Evolutionary conservation across 768 basidiomycete genomes (phyloP).

Genomic region (Mycena chlorophos): DNA sequence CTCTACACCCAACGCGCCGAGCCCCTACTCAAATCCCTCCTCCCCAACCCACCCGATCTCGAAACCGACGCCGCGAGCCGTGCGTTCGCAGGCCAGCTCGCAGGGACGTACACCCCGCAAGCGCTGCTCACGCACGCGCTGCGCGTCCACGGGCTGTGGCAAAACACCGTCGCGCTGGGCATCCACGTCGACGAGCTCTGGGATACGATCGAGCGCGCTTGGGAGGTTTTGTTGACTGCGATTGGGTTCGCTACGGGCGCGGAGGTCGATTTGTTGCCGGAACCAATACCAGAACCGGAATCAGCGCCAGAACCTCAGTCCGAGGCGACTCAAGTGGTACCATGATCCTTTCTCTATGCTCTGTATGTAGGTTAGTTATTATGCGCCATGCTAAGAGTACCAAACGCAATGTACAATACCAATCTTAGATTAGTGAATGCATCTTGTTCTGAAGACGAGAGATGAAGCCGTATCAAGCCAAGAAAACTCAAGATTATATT

Average conservation of each 20-base stretch:
- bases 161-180: conserved; percentile 70
- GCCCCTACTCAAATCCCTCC: conserved; percentile 39
- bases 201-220: conserved; percentile 65
- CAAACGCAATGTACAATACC: neutral
- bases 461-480: neutral
- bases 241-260: conserved; percentile 51
- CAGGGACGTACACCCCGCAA: conserved; percentile 42
- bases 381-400: neutral
- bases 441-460: no score
- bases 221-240: conserved; percentile 66
- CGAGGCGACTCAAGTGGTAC: neutral
- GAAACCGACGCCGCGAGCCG: conserved; percentile 14
- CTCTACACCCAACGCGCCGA: conserved; percentile 52
- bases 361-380: neutral
- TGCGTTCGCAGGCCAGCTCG: conserved; percentile 36
- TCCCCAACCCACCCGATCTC: conserved; percentile 37
- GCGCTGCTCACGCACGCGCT: conserved; percentile 50
- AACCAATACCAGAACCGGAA: conserved; percentile 1
- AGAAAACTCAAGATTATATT: neutral
- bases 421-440: neutral
- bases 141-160: conserved; percentile 67
- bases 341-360: neutral
- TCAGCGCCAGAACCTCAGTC: conserved; percentile 4
- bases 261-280: neutral
- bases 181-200: conserved; percentile 66